Percentiles rank a stretch among this genome's conserved stretches.
These are phyloP conservation scores for Peronospora belbahrii DNA, from an alignment of 352 stramenopile species.

Conservation along the genomic window DNA sequence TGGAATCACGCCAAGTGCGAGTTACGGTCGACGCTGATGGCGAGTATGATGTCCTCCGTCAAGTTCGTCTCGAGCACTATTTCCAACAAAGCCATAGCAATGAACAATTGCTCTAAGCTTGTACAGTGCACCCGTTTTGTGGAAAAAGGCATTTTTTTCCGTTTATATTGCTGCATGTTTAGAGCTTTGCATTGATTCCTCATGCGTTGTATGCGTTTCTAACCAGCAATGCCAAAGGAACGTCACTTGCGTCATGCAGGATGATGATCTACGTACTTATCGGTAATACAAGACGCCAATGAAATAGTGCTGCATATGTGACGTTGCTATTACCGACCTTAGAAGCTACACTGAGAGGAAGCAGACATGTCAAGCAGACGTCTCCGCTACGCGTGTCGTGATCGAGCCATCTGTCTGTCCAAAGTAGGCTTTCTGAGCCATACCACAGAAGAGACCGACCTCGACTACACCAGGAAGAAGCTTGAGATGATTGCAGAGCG, in stretches of 20 bases:
- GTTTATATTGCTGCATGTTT: constrained; percentile 23
- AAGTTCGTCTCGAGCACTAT: constrained; percentile 66
- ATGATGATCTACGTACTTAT: constrained; percentile 1
- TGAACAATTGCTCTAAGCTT: constrained; percentile 6
- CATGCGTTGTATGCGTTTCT: background rate
- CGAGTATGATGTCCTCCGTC: constrained; percentile 66
- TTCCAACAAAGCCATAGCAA: constrained; percentile 29
- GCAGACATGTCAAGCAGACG: constrained; percentile 14
- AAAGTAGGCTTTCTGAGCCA: constrained; percentile 86
- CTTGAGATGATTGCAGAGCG: constrained; percentile 63
- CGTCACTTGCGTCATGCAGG: background rate
- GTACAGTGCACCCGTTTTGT: background rate
- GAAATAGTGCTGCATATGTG: constrained; percentile 6
- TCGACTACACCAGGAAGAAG: constrained; percentile 83
- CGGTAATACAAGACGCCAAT: constrained; percentile 6
- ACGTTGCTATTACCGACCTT: background rate
- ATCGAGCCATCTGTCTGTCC: constrained; percentile 78
- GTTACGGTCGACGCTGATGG: constrained; percentile 64
- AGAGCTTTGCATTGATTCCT: constrained; percentile 27
- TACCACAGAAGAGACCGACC: constrained; percentile 84
- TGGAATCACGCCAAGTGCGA: constrained; percentile 54
- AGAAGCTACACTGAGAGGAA: background rate
- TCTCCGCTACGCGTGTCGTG: constrained; percentile 43
- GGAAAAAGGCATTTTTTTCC: background rate
- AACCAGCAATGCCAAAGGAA: background rate